phyloP scores from a whole-genome alignment of 2,329 filamentous ascomycete genomes.

The Aspergillus pseudoglaucus region DNA sequence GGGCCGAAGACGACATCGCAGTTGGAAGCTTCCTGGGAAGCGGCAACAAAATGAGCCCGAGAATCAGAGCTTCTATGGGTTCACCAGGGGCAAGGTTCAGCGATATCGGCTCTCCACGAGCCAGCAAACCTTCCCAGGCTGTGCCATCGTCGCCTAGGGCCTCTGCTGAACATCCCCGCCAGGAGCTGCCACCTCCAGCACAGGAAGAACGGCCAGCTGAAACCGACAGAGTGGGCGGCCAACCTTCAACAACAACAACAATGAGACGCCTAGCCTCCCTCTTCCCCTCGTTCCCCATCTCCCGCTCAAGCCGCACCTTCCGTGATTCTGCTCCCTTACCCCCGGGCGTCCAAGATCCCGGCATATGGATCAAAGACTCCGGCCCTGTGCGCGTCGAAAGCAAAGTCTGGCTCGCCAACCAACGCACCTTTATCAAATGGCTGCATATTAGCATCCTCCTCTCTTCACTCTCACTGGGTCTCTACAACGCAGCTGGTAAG shows the following conservation, averaged over 20 bases:
- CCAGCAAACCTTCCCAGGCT: conserved; percentile 19
- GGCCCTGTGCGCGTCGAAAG: conserved; percentile 89
- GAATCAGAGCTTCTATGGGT: conserved; percentile 23
- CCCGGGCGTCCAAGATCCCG: conserved; percentile 79
- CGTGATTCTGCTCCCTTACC: conserved; percentile 58
- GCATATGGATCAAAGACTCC: conserved; percentile 86
- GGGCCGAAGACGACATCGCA: conserved; percentile 78
- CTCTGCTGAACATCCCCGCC: conserved; percentile 35
- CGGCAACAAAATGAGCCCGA: conserved; percentile 21
- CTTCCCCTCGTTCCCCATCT: conserved; percentile 75
- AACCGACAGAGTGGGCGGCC: conserved; percentile 19
- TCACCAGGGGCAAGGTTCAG: conserved; percentile 26
- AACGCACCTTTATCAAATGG: conserved; percentile 98
- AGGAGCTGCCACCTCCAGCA: conserved; percentile 30
- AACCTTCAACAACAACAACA: conserved; percentile 42
- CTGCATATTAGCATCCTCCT: conserved; percentile 89
- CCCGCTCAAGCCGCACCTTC: conserved; percentile 60
- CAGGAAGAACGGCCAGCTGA: conserved; percentile 26
- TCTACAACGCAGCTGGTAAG: conserved; percentile 81
- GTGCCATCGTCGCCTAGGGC: conserved; percentile 16
- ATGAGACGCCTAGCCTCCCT: conserved; percentile 56
- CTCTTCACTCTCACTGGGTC: conserved; percentile 70
- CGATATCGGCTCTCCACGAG: conserved; percentile 18
- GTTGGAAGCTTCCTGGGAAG: conserved; percentile 79
- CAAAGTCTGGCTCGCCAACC: conserved; percentile 98